Evolutionary conservation across 192 early-diverging fungal genomes (phyloP).

Genomic region (Coemansia erecta): DNA sequence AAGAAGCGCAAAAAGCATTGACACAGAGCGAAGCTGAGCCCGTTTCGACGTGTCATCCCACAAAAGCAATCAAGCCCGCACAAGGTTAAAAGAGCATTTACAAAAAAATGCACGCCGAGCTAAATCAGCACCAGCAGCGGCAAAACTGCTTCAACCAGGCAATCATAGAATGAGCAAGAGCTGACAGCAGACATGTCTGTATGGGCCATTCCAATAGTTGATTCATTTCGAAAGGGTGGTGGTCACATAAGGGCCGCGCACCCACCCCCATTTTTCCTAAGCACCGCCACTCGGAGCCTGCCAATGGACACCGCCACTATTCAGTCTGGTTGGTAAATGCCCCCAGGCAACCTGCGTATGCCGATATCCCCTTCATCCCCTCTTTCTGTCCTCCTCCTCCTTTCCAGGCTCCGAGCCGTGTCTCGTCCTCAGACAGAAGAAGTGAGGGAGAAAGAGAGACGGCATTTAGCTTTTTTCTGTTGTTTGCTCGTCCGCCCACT

Average conservation of each 20-base stretch:
- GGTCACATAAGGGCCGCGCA: conserved; percentile 4
- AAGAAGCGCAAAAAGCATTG: neutral
- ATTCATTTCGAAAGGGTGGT: neutral
- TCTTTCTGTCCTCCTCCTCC: conserved; percentile 8
- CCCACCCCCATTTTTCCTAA: conserved; percentile 8
- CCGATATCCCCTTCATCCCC: conserved; percentile 16
- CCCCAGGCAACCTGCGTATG: conserved; percentile 17
- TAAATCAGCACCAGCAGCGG: too few species aligned
- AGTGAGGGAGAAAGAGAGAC: neutral
- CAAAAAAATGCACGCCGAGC: too few species aligned
- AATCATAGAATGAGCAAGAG: neutral
- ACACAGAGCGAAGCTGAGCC: neutral
- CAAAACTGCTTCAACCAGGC: neutral
- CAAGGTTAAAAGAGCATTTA: conserved; percentile 1
- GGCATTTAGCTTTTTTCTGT: conserved; percentile 2
- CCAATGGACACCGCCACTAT: conserved; percentile 48
- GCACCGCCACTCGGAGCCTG: conserved; percentile 48
- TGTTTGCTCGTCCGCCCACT: conserved; percentile 6
- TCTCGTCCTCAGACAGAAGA: neutral
- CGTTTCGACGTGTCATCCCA: neutral
- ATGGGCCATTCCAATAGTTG: neutral
- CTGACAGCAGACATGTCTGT: neutral
- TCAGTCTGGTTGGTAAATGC: conserved; percentile 10
- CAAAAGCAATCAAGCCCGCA: neutral
- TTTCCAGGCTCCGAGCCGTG: conserved; percentile 3